Percentiles rank a stretch among this genome's conserved stretches.
phyloP scores from a whole-genome alignment of 129 eudicot genomes.

The Sambucus nigra region DNA sequence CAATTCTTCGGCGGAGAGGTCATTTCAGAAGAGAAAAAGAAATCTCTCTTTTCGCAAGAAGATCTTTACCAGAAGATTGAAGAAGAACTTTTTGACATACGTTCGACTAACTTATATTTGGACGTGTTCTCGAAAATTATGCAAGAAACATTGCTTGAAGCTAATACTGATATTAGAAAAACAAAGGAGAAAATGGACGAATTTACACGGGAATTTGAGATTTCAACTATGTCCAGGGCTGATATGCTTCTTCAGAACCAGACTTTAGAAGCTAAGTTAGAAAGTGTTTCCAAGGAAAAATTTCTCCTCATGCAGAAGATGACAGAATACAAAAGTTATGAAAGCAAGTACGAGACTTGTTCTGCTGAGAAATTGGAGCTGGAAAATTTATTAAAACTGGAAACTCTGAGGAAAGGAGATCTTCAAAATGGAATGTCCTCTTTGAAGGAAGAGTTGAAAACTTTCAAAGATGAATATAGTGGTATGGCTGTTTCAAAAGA shows the following conservation, averaged over 20 bases:
- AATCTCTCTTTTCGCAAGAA: conserved; percentile 59
- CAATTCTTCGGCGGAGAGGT: conserved; percentile 32
- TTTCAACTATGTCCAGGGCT: conserved; percentile 35
- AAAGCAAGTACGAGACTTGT: conserved; percentile 47
- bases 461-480: conserved; percentile 13
- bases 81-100: conserved; percentile 63
- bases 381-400: conserved; percentile 27
- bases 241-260: conserved; percentile 61
- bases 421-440: conserved; percentile 32
- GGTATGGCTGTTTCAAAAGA: conserved; percentile 25
- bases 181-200: conserved; percentile 28
- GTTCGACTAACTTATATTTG: conserved; percentile 37
- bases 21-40: conserved; percentile 61
- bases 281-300: conserved; percentile 48
- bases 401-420: conserved; percentile 27
- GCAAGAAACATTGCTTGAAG: conserved; percentile 48
- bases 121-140: conserved; percentile 61
- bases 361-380: conserved; percentile 48
- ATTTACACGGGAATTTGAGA: conserved; percentile 33
- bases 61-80: conserved; percentile 65
- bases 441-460: conserved; percentile 37
- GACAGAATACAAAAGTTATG: conserved; percentile 34
- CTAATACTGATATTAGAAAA: conserved; percentile 23
- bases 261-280: conserved; percentile 50
- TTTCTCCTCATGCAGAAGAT: background rate